Conservation (phyloP, 1,139 yeast genomes). For the Geotrichum phurueaensis region DNA sequence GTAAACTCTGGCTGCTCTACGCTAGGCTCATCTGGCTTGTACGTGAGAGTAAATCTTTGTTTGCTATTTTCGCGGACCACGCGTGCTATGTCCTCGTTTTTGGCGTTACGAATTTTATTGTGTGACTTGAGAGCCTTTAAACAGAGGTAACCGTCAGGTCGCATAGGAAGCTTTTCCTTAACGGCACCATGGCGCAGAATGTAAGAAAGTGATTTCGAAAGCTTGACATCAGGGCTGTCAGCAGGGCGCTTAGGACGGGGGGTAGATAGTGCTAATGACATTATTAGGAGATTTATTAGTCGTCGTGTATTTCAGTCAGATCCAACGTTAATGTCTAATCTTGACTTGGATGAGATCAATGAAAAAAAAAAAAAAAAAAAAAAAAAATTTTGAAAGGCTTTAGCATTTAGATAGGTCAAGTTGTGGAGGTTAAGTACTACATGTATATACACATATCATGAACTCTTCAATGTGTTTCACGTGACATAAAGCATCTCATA, state of each 20-base stretch:
- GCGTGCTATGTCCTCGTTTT: conserved; percentile 51
- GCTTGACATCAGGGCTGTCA: conserved; percentile 33
- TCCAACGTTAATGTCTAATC: neutral
- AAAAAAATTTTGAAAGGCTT: neutral
- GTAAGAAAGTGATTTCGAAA: conserved; percentile 71
- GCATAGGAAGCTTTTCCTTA: conserved; percentile 62
- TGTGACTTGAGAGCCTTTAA: conserved; percentile 51
- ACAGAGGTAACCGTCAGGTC: conserved; percentile 58
- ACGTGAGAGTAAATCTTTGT: conserved; percentile 32
- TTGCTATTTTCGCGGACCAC: conserved; percentile 66
- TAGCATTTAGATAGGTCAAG: neutral
- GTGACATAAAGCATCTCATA: too few relatives aligned
- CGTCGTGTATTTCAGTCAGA: neutral
- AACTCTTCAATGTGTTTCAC: too few relatives aligned
- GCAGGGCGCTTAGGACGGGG: conserved; percentile 2
- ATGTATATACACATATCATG: too few relatives aligned
- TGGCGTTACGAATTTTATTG: conserved; percentile 52
- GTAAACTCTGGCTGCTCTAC: neutral
- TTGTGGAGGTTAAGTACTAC: too few relatives aligned
- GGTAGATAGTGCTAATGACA: neutral
- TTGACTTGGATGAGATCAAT: neutral
- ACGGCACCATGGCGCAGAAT: conserved; percentile 79
- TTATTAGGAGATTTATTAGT: neutral
- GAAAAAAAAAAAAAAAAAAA: neutral
- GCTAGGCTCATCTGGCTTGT: conserved; percentile 10